A percentile compares a stretch with the other conserved stretches of the same genome.
These are phyloP conservation scores for Pichia sp. DNA, from an alignment of 1,139 yeast genomes.

Conservation along the genomic window DNA sequence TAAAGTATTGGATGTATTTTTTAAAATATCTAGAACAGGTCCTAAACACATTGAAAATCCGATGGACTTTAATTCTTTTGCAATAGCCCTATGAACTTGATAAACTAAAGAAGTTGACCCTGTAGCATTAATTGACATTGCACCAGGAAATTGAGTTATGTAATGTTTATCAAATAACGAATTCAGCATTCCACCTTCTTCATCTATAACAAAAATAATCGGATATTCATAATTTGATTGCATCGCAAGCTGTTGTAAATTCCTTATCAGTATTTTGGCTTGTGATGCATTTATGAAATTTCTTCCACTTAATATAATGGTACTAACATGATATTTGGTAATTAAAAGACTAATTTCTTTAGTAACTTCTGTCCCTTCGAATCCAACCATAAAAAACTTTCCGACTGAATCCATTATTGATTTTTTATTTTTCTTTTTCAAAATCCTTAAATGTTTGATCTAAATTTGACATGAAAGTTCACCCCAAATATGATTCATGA, in stretches of 20 bases:
- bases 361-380: constrained; percentile 53
- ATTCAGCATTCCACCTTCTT: constrained; percentile 50
- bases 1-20: constrained; percentile 47
- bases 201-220: constrained; percentile 39
- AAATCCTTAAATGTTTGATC: no score
- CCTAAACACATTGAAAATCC: constrained; percentile 58
- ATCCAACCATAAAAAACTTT: constrained; percentile 55
- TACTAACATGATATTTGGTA: constrained; percentile 47
- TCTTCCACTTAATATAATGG: constrained; percentile 51
- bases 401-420: constrained; percentile 12
- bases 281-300: constrained; percentile 52
- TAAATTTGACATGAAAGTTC: no score
- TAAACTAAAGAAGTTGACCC: constrained; percentile 48
- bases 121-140: constrained; percentile 62
- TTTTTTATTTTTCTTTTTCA: no score
- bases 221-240: constrained; percentile 52
- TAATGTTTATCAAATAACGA: constrained; percentile 49
- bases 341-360: constrained; percentile 51
- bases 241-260: constrained; percentile 51
- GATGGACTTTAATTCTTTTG: constrained; percentile 45
- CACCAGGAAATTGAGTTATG: constrained; percentile 59
- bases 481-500: no score
- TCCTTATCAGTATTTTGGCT: constrained; percentile 44
- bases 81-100: constrained; percentile 52
- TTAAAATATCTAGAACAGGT: constrained; percentile 60